These are phyloP conservation scores for Syzygium aqueum DNA, from an alignment of 345 rosid species.

Conservation along the genomic window DNA sequence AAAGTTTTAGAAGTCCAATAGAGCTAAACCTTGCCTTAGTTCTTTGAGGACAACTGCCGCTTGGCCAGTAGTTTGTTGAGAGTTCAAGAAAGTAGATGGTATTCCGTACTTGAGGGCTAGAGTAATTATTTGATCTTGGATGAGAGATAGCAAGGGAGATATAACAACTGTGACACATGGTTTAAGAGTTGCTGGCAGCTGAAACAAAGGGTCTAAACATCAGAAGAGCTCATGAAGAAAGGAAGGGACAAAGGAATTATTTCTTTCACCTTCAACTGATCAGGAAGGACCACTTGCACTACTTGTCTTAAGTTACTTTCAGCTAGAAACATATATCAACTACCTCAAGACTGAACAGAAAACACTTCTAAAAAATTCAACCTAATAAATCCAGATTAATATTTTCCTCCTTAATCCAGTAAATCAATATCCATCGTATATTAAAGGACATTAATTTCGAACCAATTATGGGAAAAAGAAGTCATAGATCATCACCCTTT, in stretches of 20 bases:
- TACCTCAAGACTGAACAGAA: neutral
- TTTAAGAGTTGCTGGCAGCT: slow-evolving; percentile 86
- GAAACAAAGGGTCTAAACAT: neutral
- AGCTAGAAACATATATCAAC: neutral
- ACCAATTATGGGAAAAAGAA: neutral
- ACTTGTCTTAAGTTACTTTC: neutral
- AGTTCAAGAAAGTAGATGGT: slow-evolving; percentile 77
- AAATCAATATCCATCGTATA: neutral
- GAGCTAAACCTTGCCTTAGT: neutral
- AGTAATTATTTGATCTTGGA: slow-evolving; percentile 59
- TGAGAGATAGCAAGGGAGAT: slow-evolving; percentile 81
- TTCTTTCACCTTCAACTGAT: neutral
- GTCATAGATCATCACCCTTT: neutral
- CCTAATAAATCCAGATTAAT: neutral
- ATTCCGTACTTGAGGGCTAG: slow-evolving; percentile 15
- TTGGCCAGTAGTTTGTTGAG: slow-evolving; percentile 74
- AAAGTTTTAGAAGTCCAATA: no score
- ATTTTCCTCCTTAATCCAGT: no score
- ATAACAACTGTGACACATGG: slow-evolving; percentile 75
- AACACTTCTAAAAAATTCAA: neutral
- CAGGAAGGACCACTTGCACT: neutral
- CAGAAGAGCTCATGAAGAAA: neutral
- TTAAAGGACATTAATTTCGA: neutral
- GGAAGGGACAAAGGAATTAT: neutral
- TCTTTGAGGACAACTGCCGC: slow-evolving; percentile 54